Evolutionary conservation across 192 early-diverging fungal species (phyloP).

Genomic region (Thamnidium elegans): DNA sequence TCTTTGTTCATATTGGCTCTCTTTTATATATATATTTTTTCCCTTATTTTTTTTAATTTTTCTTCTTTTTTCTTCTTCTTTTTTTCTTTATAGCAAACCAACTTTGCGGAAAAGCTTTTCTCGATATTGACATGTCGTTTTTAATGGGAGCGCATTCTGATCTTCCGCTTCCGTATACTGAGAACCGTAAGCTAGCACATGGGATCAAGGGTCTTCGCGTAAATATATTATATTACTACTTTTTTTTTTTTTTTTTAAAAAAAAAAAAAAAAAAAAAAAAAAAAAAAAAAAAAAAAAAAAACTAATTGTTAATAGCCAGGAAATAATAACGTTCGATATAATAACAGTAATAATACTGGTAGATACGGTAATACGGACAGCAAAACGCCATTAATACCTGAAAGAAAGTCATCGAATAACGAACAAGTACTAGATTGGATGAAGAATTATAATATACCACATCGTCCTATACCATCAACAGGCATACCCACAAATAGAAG

Average conservation of each 20-base stretch:
- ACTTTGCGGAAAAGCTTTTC: slow-evolving; percentile 7
- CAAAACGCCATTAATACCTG: slow-evolving; percentile 5
- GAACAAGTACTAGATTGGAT: slow-evolving; percentile 12
- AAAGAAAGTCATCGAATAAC: slow-evolving; percentile 16
- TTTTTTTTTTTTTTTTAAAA: too few species aligned
- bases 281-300: too few species aligned
- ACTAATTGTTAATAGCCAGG: too few species aligned
- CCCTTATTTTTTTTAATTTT: not conserved
- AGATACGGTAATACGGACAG: too few species aligned
- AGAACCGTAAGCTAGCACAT: slow-evolving; percentile 1
- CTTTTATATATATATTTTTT: not conserved
- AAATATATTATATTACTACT: too few species aligned
- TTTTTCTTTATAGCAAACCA: slow-evolving; percentile 1
- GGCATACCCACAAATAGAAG: not conserved
- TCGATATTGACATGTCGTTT: slow-evolving; percentile 3
- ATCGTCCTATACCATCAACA: not conserved
- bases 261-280: too few species aligned
- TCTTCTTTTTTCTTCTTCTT: not conserved
- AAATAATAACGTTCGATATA: too few species aligned
- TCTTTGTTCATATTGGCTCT: too few species aligned
- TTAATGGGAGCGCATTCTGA: not conserved
- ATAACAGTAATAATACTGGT: too few species aligned
- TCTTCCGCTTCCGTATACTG: not conserved
- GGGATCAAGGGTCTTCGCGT: not conserved
- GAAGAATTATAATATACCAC: slow-evolving; percentile 14